Base-by-base conservation (phyloP, 2,329 filamentous ascomycete species). In the Cadophora sp. region DNA sequence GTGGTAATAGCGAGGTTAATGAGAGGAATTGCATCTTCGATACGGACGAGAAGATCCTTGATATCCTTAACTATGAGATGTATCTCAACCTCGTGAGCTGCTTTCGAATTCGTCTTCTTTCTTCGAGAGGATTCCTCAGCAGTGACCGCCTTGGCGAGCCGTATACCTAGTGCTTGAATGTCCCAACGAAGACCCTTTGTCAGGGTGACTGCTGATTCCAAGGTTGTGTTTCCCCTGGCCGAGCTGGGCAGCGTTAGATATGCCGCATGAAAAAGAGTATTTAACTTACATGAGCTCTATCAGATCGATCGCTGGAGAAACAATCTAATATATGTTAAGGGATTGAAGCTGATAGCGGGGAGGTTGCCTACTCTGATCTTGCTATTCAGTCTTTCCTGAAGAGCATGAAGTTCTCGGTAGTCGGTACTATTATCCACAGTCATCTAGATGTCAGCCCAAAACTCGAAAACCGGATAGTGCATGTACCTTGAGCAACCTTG, bases 1-100 rank as follows among this genome's bases (percentile, higher is more conserved):
- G 94, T 95, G 1, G 93, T 96, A 72, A 99, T 97, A 65, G 96
- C 96, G 31, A 99, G 85, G 74, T 96, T 97, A 77, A 99, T 91
- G 3, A 97, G 83, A 0, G 95, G 95, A 12, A 98, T 93, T 14
- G 95, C 92, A 79, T 96, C 91, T 78, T 98, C 95, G 70, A 99
- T 97, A 9, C 91, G 88, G 12, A 83, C 81, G 1, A 98, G 85
- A 2, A 99, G 81, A 14, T 82, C 84, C 76, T 90, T 92, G 76
- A 97, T 95, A 56, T 94, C 92, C 12, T 81, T 77, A 63, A 95
- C 88, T 71, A 98, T 92, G 48, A 82, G 80, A 63, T 87, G 84
- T 26, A 97, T 82, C 75, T 95, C 90, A 1, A 82, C 79, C 66
- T 90, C 86, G 68, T 87, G 89, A 67, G 86, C 81, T 16, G 85